Evolutionary conservation across 495 filamentous ascomycete species (phyloP).

Genomic region (Bryoglossum gracile): DNA sequence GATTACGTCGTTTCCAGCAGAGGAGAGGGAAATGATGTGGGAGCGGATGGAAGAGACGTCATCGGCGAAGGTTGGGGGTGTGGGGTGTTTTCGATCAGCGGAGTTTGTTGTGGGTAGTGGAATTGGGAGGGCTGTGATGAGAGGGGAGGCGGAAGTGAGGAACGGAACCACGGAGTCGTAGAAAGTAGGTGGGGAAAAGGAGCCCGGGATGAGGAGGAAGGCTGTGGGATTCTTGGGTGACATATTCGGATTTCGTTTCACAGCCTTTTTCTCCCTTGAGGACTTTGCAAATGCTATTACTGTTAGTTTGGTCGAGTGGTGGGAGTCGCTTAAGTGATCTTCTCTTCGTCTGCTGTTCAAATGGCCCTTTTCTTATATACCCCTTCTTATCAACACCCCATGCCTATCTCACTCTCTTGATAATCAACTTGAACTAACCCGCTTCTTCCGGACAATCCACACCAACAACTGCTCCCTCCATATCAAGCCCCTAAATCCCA

Average conservation of each 20-base stretch:
- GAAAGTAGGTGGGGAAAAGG: not conserved
- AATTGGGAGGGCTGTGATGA: not conserved
- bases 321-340: not conserved
- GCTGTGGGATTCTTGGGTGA: not conserved
- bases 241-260: not conserved
- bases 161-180: not conserved
- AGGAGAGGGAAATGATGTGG: not conserved
- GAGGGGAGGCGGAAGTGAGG: not conserved
- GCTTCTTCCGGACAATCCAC: not conserved
- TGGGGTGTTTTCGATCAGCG: not conserved
- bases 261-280: not conserved
- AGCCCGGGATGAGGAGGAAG: not conserved
- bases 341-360: not conserved
- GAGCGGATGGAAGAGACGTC: not conserved
- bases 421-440: not conserved
- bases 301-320: not conserved
- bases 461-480: too few relatives aligned
- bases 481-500: too few relatives aligned
- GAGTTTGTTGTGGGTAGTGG: not conserved
- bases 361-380: not conserved
- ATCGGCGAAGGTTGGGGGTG: not conserved
- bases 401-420: not conserved
- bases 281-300: not conserved
- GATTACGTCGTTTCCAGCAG: constrained; percentile 21
- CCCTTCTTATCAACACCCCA: not conserved